Conservation (phyloP, 2,329 filamentous ascomycete genomes). For the Coleophoma cylindrospora region DNA sequence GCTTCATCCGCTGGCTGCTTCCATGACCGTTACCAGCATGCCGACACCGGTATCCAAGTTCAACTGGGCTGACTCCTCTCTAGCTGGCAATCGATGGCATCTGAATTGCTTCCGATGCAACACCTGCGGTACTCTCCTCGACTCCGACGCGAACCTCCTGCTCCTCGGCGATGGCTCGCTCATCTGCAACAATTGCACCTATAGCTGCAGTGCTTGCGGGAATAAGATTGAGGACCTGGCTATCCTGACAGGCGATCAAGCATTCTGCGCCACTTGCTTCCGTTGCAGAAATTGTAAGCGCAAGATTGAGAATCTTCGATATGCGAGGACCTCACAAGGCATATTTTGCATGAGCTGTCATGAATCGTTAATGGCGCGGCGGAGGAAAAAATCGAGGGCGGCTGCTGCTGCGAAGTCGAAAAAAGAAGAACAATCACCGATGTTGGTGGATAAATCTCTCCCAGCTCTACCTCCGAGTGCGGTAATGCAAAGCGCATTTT, state of each 20-base stretch:
- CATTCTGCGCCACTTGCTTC: slow-evolving; percentile 96
- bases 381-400: slow-evolving; percentile 79
- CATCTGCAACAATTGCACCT: slow-evolving; percentile 99
- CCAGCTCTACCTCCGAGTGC: slow-evolving; percentile 83
- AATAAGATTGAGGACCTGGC: slow-evolving; percentile 98
- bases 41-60: neutral
- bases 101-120: slow-evolving; percentile 98
- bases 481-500: slow-evolving; percentile 56
- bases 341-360: slow-evolving; percentile 99
- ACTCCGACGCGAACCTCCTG: slow-evolving; percentile 95
- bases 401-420: slow-evolving; percentile 54
- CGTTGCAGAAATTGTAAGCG: slow-evolving; percentile 96
- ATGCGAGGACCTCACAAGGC: slow-evolving; percentile 94
- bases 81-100: slow-evolving; percentile 96
- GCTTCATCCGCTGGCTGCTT: neutral
- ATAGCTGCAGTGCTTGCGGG: slow-evolving; percentile 93
- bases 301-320: slow-evolving; percentile 97
- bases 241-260: slow-evolving; percentile 95
- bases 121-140: slow-evolving; percentile 89
- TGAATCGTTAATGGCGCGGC: slow-evolving; percentile 89
- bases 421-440: slow-evolving; percentile 59
- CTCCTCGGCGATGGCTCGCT: slow-evolving; percentile 95
- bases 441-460: slow-evolving; percentile 84
- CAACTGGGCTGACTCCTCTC: slow-evolving; percentile 18
- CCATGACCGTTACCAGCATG: slow-evolving; percentile 1